Conservation (phyloP, 2,329 filamentous ascomycete genomes). For the Plectosphaerella cucumerina region DNA sequence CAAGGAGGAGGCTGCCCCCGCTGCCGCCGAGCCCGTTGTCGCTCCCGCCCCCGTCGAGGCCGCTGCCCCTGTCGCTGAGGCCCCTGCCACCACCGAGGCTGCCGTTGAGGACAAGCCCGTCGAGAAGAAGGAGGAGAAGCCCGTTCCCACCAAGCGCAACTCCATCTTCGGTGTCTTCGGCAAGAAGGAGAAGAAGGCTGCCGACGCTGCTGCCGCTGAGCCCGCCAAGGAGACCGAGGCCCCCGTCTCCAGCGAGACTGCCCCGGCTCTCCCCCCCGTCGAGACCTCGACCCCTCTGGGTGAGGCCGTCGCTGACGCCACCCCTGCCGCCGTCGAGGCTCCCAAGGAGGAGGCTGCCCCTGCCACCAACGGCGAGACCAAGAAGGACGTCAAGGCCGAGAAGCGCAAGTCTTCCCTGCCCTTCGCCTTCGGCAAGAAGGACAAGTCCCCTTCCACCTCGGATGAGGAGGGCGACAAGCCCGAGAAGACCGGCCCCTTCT, state of each 20-base stretch:
- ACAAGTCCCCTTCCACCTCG: conserved; percentile 46
- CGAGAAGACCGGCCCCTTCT: conserved; percentile 52
- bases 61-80: conserved; percentile 24
- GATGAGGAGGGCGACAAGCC: conserved; percentile 61
- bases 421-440: conserved; percentile 79
- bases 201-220: conserved; percentile 39
- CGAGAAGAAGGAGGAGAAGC: conserved; percentile 29
- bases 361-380: conserved; percentile 47
- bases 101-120: conserved; percentile 31
- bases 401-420: conserved; percentile 79
- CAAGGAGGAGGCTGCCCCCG: conserved; percentile 30
- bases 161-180: conserved; percentile 51
- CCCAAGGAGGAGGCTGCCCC: conserved; percentile 40
- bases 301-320: conserved; percentile 46
- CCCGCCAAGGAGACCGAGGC: conserved; percentile 39
- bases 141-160: conserved; percentile 47
- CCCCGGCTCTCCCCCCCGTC: conserved; percentile 56
- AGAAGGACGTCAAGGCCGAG: conserved; percentile 62
- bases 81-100: conserved; percentile 20
- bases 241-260: conserved; percentile 39
- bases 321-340: conserved; percentile 42
- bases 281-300: conserved; percentile 50
- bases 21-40: conserved; percentile 17
- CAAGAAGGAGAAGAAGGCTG: conserved; percentile 57
- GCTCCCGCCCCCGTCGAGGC: conserved; percentile 17